Evolutionary conservation across 176 grass and related monocot species (phyloP).

Genomic region (Urochloa ruziziensis): DNA sequence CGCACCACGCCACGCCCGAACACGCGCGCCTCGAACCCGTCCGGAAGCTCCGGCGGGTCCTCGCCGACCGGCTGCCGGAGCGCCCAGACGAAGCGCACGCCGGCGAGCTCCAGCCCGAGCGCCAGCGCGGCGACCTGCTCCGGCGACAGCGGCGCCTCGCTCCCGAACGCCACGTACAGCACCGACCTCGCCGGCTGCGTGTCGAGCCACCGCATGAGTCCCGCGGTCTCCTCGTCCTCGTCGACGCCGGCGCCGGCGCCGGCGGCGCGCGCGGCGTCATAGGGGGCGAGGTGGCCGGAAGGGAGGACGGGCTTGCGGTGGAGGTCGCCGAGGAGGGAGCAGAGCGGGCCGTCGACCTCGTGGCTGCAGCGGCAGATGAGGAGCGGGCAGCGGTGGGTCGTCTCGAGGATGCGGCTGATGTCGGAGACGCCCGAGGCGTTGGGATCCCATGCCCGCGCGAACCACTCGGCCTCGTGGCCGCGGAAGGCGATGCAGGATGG

Average conservation of each 20-base stretch:
- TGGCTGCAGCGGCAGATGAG: constrained; percentile 7
- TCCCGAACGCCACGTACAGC: constrained; percentile 14
- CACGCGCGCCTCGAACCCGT: constrained; percentile 12
- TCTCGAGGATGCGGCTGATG: neutral
- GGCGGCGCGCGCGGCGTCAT: neutral
- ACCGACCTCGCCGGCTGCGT: neutral
- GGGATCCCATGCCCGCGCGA: neutral
- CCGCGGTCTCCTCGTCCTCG: neutral
- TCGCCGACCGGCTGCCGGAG: neutral
- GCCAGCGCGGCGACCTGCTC: neutral
- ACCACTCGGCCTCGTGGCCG: neutral
- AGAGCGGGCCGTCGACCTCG: constrained; percentile 22
- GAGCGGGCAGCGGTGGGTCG: neutral
- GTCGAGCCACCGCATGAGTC: neutral
- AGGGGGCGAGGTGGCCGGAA: constrained; percentile 23
- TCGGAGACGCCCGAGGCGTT: constrained; percentile 6
- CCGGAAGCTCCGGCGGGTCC: constrained; percentile 24
- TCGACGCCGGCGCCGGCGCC: neutral
- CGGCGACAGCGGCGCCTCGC: neutral
- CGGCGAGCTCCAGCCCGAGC: constrained; percentile 8
- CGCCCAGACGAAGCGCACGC: neutral
- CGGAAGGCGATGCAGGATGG: neutral
- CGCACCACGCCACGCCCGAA: neutral
- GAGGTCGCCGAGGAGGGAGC: neutral
- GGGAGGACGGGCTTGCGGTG: constrained; percentile 38